These are phyloP conservation scores for Dryas alaskensis DNA, from an alignment of 306 rosid species.

Conservation along the genomic window DNA sequence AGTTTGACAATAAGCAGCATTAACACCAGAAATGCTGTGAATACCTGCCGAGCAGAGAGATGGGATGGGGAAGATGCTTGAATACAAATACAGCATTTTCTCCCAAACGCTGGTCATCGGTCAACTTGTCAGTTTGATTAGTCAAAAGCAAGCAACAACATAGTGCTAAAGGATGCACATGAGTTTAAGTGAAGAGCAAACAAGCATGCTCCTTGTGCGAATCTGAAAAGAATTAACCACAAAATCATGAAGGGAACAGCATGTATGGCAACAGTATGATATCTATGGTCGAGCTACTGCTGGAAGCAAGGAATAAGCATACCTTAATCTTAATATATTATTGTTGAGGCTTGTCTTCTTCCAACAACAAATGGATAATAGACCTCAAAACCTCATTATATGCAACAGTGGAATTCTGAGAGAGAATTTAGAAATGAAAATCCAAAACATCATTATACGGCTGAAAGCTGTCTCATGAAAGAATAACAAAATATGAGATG, in stretches of 20 bases:
- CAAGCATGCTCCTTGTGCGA: background rate
- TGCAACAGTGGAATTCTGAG: conserved; percentile 50
- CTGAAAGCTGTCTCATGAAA: conserved; percentile 16
- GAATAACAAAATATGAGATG: background rate
- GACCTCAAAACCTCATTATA: conserved; percentile 73
- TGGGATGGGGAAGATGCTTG: background rate
- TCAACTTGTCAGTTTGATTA: background rate
- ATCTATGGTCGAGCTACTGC: background rate
- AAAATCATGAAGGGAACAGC: background rate
- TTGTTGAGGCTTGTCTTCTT: conserved; percentile 59
- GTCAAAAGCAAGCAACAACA: background rate
- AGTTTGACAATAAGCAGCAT: background rate
- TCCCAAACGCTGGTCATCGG: background rate
- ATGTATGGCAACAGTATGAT: background rate
- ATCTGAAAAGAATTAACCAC: background rate
- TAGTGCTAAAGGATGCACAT: background rate
- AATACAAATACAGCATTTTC: background rate
- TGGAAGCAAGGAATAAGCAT: background rate
- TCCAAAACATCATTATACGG: conserved; percentile 3
- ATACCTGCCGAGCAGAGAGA: background rate
- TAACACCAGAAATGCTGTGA: background rate
- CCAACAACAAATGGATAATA: conserved; percentile 73
- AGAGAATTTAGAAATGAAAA: conserved; percentile 6
- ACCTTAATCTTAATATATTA: conserved; percentile 10
- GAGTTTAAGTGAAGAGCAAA: background rate